These are phyloP conservation scores for Ogataea saltuana DNA, from an alignment of 805 yeast genomes.

Conservation along the genomic window DNA sequence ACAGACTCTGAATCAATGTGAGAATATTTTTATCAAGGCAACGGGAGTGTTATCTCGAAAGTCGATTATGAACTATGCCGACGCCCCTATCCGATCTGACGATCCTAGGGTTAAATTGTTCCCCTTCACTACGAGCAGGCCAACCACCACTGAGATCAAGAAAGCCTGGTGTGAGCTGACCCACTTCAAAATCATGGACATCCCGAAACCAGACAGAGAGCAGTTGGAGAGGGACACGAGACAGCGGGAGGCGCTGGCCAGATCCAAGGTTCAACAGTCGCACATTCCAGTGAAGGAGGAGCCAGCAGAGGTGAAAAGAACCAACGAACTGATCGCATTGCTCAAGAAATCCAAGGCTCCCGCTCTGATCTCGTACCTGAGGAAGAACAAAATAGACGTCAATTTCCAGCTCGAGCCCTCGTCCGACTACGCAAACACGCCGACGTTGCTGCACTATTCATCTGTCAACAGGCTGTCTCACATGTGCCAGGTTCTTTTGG, in stretches of 20 bases:
- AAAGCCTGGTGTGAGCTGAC: slow-evolving; percentile 82
- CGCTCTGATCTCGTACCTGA: slow-evolving; percentile 60
- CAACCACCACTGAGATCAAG: slow-evolving; percentile 78
- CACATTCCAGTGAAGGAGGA: slow-evolving; percentile 3
- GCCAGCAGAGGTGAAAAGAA: slow-evolving; percentile 41
- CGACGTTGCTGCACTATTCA: slow-evolving; percentile 80
- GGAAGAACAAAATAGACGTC: slow-evolving; percentile 53
- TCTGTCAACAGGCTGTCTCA: slow-evolving; percentile 65
- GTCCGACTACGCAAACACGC: slow-evolving; percentile 51
- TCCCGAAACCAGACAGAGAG: slow-evolving; percentile 49
- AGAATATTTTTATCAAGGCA: slow-evolving; percentile 76
- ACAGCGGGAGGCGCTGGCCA: slow-evolving; percentile 34
- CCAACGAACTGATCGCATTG: slow-evolving; percentile 57
- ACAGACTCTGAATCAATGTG: slow-evolving; percentile 56
- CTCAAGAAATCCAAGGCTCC: slow-evolving; percentile 80
- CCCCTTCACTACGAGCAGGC: slow-evolving; percentile 89
- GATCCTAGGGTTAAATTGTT: slow-evolving; percentile 68
- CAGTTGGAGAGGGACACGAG: slow-evolving; percentile 31
- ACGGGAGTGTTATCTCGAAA: slow-evolving; percentile 68
- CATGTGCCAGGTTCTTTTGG: slow-evolving; percentile 63
- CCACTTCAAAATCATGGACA: slow-evolving; percentile 51
- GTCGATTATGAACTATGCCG: slow-evolving; percentile 66
- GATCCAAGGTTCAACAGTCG: slow-evolving; percentile 25
- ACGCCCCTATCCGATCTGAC: slow-evolving; percentile 47
- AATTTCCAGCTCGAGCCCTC: slow-evolving; percentile 59